These are phyloP conservation scores for Heliocybe sulcata DNA, from an alignment of 1,284 basidiomycete species.

Conservation along the genomic window DNA sequence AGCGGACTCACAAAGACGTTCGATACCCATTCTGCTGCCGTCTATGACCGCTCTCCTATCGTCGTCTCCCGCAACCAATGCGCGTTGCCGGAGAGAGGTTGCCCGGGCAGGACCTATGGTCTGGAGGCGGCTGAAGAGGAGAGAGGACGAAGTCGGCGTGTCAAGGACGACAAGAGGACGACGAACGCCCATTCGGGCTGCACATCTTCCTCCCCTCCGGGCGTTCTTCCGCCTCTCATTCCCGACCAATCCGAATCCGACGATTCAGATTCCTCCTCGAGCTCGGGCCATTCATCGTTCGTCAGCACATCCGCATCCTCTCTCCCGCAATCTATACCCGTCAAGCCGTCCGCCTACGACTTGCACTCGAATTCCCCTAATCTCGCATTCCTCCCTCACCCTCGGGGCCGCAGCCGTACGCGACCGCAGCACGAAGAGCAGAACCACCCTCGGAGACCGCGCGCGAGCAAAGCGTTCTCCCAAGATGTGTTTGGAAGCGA, in stretches of 20 bases:
- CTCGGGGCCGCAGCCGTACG: background rate
- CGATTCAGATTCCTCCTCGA: background rate
- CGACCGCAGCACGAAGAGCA: background rate
- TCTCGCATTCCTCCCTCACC: background rate
- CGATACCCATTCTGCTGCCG: constrained; percentile 14
- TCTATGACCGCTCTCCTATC: constrained; percentile 18
- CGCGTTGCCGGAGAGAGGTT: constrained; percentile 18
- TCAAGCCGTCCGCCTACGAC: background rate
- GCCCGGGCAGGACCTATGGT: constrained; percentile 11
- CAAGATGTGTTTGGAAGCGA: background rate
- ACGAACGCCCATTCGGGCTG: background rate
- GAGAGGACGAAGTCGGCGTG: background rate
- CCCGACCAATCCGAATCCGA: background rate
- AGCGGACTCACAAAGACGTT: constrained; percentile 9
- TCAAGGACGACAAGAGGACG: background rate
- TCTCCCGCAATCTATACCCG: background rate
- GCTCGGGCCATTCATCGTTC: background rate
- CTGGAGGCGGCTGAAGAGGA: background rate
- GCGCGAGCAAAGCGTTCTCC: background rate
- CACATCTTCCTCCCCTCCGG: background rate
- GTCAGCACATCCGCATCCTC: background rate
- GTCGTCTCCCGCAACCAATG: constrained; percentile 15
- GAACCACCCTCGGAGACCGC: background rate
- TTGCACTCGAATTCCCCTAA: background rate
- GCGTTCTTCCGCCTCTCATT: background rate